Base-by-base conservation (phyloP, 805 yeast species). In the Ogataea ramenticola region DNA sequence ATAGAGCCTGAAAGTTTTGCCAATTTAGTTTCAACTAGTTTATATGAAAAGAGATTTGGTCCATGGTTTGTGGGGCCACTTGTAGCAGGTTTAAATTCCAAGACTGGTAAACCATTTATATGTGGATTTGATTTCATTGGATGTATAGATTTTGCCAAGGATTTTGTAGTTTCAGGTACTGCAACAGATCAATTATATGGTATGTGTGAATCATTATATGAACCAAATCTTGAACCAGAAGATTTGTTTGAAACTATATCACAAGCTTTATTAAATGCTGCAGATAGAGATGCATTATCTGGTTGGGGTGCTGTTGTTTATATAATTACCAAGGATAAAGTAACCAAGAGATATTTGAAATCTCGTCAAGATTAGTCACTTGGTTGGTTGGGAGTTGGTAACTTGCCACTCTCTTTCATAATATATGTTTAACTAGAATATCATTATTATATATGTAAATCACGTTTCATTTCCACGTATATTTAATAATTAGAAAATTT, bases 251-350 rank as follows among this genome's bases (percentile, higher is more conserved):
- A 93, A 66, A 91, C 98, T 35, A 85, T 89, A 52, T 81, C 95
- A 54, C 99, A 93, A 67, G 91, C 97, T 1, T 70, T 93, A 47
- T 71, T 93, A 70, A 88, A 86, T 62, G 98, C 96, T 17, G 95
- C 86, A 32, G 99, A 93, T 66, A 85, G 99, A 73, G 99, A 93
- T 66, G 96, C 97, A 6, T 73, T 93, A 46, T 82, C 95, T 27
- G 99, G 99, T 52, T 93, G 97, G 96, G 99, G 99, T 58, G 96
- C 96, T 9, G 85, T 87, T 16, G 98, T 93, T 21, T 91, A 91
- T 66, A 71, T 93, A 44, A 79, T 93, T 42, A 86, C 95, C 39
- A 89, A 89, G 67, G 98, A 91, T 61, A 86, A 87, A 65, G 95
- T 93, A 46, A 77, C 80, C 43, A 89, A 83, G 70, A 80, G 95